phyloP scores from a whole-genome alignment of 768 basidiomycete genomes.

The Russula sp. region DNA sequence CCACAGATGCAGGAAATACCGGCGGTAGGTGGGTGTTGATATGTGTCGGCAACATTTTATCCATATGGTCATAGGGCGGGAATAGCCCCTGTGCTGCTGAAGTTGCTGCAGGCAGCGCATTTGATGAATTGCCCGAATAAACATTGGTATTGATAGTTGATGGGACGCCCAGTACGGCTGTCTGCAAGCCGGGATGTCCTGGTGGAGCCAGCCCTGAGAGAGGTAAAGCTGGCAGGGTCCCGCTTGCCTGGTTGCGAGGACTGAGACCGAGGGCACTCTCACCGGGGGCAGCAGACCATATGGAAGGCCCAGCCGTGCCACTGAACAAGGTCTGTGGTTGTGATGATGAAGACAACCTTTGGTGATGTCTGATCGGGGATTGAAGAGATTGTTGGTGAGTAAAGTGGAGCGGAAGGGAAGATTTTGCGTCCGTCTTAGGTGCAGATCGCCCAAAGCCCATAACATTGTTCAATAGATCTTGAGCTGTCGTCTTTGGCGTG shows the following conservation, averaged over 20 bases:
- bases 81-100: constrained; percentile 14
- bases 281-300: constrained; percentile 60
- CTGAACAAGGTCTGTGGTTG: constrained; percentile 49
- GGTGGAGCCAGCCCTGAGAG: not conserved
- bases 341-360: constrained; percentile 30
- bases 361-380: constrained; percentile 16
- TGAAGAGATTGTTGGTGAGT: constrained; percentile 12
- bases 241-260: constrained; percentile 14
- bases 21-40: not conserved
- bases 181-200: constrained; percentile 7
- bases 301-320: constrained; percentile 41
- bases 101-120: not conserved
- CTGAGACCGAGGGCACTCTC: constrained; percentile 30
- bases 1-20: constrained; percentile 1
- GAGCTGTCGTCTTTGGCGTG: constrained; percentile 47
- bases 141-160: not conserved
- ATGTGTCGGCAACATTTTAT: constrained; percentile 4
- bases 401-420: constrained; percentile 16
- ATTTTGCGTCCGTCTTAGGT: constrained; percentile 19
- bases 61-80: constrained; percentile 12
- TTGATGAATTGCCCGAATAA: not conserved
- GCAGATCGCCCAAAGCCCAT: constrained; percentile 34
- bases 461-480: constrained; percentile 58
- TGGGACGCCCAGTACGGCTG: not conserved
- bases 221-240: constrained; percentile 5